phyloP scores from a whole-genome alignment of 2,329 filamentous ascomycete genomes.

The Aspergillus floridensis region DNA sequence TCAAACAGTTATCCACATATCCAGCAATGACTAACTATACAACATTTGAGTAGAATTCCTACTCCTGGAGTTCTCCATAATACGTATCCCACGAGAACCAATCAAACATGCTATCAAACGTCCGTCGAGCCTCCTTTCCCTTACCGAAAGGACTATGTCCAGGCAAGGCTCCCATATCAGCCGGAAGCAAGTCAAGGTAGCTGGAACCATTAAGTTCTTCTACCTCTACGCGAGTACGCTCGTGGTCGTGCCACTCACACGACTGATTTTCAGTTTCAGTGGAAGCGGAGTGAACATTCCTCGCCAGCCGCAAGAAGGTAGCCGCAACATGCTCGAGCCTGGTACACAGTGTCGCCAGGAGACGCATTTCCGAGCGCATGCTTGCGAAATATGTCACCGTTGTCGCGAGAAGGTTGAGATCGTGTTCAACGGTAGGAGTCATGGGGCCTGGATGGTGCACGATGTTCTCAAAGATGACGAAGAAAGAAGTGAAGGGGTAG shows the following conservation, averaged over 20 bases:
- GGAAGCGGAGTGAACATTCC: not conserved
- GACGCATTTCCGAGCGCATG: not conserved
- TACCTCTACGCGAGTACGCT: not conserved
- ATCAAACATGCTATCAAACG: conserved; percentile 1
- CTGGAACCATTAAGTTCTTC: not conserved
- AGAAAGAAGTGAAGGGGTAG: conserved; percentile 12
- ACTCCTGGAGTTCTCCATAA: not conserved
- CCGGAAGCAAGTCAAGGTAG: conserved; percentile 6
- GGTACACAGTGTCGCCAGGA: not conserved
- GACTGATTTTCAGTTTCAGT: too few relatives aligned
- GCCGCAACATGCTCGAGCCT: not conserved
- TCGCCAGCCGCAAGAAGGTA: not conserved
- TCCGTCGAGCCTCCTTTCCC: not conserved
- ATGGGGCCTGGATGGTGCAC: not conserved
- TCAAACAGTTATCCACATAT: too few relatives aligned
- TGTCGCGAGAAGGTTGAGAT: not conserved
- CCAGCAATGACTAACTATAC: too few relatives aligned
- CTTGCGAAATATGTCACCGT: conserved; percentile 1
- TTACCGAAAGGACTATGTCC: not conserved
- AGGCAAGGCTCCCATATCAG: not conserved
- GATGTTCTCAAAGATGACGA: conserved; percentile 13
- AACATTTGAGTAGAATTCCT: too few relatives aligned
- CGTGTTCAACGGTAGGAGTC: not conserved
- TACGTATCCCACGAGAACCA: conserved; percentile 7
- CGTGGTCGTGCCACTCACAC: too few relatives aligned